phyloP scores from a whole-genome alignment of 1,139 yeast species.

The Pichia sp. region DNA sequence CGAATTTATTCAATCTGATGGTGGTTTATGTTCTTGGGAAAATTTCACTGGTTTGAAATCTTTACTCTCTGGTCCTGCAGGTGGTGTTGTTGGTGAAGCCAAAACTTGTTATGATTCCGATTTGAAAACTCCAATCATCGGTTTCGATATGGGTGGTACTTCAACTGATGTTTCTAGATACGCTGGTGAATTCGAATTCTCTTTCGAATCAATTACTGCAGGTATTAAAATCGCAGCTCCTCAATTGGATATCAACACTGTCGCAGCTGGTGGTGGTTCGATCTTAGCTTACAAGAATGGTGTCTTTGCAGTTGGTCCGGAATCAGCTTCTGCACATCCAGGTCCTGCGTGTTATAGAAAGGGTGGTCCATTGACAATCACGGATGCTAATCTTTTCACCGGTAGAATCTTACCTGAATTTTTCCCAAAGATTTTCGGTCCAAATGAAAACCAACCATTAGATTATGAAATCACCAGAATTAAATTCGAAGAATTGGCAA shows the following conservation, averaged over 20 bases:
- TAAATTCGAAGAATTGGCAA: slow-evolving; percentile 43
- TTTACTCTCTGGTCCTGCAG: slow-evolving; percentile 60
- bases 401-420: slow-evolving; percentile 53
- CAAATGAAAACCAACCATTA: slow-evolving; percentile 48
- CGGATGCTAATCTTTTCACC: slow-evolving; percentile 54
- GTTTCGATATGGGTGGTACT: slow-evolving; percentile 65
- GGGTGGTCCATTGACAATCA: slow-evolving; percentile 57
- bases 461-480: slow-evolving; percentile 40
- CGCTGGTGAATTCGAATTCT: slow-evolving; percentile 49
- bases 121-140: slow-evolving; percentile 46
- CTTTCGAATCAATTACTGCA: slow-evolving; percentile 55
- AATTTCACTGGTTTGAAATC: slow-evolving; percentile 53
- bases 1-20: slow-evolving; percentile 60
- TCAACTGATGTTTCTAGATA: slow-evolving; percentile 57
- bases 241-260: slow-evolving; percentile 56
- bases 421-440: slow-evolving; percentile 59
- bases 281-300: slow-evolving; percentile 53
- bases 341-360: slow-evolving; percentile 63
- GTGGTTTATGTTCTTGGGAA: slow-evolving; percentile 49
- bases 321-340: slow-evolving; percentile 58
- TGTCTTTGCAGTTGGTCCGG: slow-evolving; percentile 56
- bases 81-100: slow-evolving; percentile 60
- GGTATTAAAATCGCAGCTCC: slow-evolving; percentile 58
- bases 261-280: slow-evolving; percentile 65
- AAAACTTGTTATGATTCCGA: slow-evolving; percentile 47